Evolutionary conservation across 2,329 filamentous ascomycete genomes (phyloP).

Genomic region (Colletotrichum karsti): DNA sequence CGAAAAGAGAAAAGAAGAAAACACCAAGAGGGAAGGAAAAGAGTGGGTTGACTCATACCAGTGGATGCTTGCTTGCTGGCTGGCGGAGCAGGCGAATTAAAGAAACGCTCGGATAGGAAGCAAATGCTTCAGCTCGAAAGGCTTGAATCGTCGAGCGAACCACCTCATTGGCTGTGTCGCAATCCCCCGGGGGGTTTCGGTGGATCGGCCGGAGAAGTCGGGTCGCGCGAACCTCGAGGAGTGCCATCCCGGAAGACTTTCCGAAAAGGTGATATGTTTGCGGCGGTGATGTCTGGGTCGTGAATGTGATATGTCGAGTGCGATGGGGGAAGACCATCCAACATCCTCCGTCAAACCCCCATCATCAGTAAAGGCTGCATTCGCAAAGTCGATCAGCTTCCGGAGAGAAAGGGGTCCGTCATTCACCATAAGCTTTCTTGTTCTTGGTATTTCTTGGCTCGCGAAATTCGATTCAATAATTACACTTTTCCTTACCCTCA

Average conservation of each 20-base stretch:
- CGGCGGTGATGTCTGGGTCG: not conserved
- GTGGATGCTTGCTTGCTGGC: not conserved
- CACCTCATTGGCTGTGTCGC: not conserved
- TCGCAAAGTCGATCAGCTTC: not conserved
- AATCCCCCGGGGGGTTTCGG: not conserved
- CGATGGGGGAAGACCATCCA: not conserved
- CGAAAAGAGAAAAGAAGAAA: not conserved
- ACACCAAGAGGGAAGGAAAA: not conserved
- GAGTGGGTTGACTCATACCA: not conserved
- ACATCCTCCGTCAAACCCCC: not conserved
- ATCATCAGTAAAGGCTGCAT: not conserved
- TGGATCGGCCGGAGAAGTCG: not conserved
- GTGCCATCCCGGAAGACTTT: not conserved
- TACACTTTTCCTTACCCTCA: not conserved
- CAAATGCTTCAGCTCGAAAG: not conserved
- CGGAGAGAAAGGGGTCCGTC: not conserved
- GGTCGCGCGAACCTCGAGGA: not conserved
- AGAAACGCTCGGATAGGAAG: conserved; percentile 6
- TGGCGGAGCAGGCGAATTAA: not conserved
- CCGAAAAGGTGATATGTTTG: not conserved
- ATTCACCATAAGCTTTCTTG: too few relatives aligned
- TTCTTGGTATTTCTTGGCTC: not conserved
- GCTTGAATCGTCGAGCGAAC: not conserved
- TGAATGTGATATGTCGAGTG: not conserved
- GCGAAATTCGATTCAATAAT: not conserved